phyloP scores from a whole-genome alignment of 2,329 filamentous ascomycete genomes.

The Geosmithia putterillii region DNA sequence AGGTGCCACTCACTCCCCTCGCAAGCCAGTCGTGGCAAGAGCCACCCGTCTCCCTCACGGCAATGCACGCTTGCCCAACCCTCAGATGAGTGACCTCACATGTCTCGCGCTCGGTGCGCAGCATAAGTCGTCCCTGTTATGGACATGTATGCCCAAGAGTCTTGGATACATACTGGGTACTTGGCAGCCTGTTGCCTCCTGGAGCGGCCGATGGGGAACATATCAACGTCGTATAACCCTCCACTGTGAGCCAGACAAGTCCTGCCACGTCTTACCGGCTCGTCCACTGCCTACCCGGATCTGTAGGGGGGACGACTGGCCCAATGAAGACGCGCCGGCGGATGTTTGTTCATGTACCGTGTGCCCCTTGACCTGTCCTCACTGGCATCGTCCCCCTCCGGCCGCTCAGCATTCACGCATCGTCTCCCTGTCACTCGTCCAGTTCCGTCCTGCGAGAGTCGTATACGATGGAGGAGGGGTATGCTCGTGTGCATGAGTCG shows the following conservation, averaged over 20 bases:
- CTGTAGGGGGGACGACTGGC: not conserved
- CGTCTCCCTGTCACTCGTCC: no score
- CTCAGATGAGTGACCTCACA: not conserved
- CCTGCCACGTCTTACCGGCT: constrained; percentile 1
- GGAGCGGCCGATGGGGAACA: not conserved
- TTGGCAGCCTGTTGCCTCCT: not conserved
- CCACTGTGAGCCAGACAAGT: constrained; percentile 1
- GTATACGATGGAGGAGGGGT: no score
- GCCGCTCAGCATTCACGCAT: no score
- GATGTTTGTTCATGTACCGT: not conserved
- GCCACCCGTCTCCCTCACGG: not conserved
- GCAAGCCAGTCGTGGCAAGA: not conserved
- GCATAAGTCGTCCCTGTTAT: no score
- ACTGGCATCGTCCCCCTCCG: no score
- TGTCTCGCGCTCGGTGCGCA: not conserved
- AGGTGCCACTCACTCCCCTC: not conserved
- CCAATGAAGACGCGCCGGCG: constrained; percentile 5
- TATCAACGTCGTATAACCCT: not conserved
- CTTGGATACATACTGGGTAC: no score
- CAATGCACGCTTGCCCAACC: not conserved
- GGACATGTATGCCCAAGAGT: not conserved
- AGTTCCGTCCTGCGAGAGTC: no score
- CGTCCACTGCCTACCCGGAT: not conserved
- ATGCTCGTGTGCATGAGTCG: no score
- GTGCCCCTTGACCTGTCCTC: not conserved